Conservation (phyloP, 139 green algal species). For the Volvox reticuliferus region DNA sequence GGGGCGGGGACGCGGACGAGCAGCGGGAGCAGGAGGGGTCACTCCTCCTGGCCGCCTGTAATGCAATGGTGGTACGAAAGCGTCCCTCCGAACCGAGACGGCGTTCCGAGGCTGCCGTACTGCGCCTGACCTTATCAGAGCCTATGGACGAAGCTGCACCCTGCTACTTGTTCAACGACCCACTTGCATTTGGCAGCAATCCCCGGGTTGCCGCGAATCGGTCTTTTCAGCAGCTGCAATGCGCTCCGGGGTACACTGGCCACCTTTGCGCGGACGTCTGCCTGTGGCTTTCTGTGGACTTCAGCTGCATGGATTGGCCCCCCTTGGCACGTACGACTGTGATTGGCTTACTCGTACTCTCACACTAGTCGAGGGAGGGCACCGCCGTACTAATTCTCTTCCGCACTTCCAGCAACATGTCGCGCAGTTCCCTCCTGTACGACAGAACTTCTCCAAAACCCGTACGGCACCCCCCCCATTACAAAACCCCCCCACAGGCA, state of each 20-base stretch:
- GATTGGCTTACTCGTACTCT: background rate
- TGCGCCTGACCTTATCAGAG: background rate
- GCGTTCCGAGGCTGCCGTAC: background rate
- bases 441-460: too few relatives aligned
- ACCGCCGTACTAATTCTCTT: background rate
- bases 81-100: background rate
- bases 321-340: background rate
- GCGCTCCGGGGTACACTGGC: background rate
- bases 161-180: background rate
- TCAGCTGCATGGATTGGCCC: background rate
- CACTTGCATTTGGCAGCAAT: background rate
- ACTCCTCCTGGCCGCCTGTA: background rate
- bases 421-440: too few relatives aligned
- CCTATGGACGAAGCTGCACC: background rate
- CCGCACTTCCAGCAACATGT: background rate
- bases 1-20: background rate
- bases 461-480: too few relatives aligned
- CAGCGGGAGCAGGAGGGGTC: background rate
- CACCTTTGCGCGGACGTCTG: background rate
- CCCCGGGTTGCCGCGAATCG: background rate
- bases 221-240: background rate
- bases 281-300: background rate
- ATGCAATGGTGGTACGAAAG: background rate
- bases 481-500: too few relatives aligned
- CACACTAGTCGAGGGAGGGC: too few relatives aligned